These are phyloP conservation scores for Calonectria pteridis DNA, from an alignment of 2,329 filamentous ascomycete species.

Conservation along the genomic window DNA sequence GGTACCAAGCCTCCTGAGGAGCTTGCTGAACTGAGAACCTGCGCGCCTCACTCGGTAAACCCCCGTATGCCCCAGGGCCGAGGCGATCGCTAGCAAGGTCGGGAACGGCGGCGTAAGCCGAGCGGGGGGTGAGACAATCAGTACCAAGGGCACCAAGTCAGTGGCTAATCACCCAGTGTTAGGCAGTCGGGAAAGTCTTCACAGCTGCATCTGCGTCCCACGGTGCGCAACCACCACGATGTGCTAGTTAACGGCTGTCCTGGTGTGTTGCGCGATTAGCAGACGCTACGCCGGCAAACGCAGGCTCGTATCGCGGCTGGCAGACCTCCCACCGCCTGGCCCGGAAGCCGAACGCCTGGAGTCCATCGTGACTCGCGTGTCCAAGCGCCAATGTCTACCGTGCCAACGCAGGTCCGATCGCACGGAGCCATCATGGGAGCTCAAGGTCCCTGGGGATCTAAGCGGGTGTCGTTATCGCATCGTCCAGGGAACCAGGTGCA, in stretches of 20 bases:
- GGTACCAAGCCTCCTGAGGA: neutral
- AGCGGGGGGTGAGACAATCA: conserved; percentile 30
- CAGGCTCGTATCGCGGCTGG: conserved; percentile 3
- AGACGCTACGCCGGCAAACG: neutral
- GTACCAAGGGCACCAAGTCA: neutral
- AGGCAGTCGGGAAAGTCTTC: conserved; percentile 28
- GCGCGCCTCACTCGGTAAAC: conserved; percentile 20
- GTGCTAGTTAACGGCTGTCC: neutral
- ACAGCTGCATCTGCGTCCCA: neutral
- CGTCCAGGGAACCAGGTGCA: conserved; percentile 46
- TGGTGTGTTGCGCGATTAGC: neutral
- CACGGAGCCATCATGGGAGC: conserved; percentile 43
- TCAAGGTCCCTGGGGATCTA: conserved; percentile 38
- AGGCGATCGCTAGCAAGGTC: conserved; percentile 6
- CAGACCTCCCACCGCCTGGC: conserved; percentile 20
- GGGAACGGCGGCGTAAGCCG: conserved; percentile 27
- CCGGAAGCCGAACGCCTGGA: conserved; percentile 21
- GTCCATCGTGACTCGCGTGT: conserved; percentile 32
- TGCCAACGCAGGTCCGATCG: conserved; percentile 14
- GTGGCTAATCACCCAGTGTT: conserved; percentile 4
- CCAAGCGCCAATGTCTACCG: conserved; percentile 28
- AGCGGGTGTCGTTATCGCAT: conserved; percentile 49
- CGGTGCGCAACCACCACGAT: conserved; percentile 5
- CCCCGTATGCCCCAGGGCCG: conserved; percentile 8
- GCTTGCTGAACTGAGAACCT: conserved; percentile 2